Evolutionary conservation across 805 yeast species (phyloP).

Genomic region (Metschnikowia corniflorae): DNA sequence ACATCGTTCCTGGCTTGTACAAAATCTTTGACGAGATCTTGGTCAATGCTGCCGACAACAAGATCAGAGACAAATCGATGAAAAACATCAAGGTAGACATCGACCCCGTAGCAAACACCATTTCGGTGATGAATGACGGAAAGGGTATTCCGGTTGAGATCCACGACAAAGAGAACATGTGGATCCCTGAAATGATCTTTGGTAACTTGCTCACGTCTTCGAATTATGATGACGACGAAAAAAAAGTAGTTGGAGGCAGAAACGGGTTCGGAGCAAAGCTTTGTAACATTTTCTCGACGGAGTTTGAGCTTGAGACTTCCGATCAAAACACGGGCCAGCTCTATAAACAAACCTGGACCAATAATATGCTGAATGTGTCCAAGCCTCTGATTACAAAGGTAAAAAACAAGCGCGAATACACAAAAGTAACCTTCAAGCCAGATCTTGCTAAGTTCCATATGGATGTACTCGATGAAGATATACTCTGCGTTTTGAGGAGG

Average conservation of each 20-base stretch:
- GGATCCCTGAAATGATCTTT: constrained; percentile 93
- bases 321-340: constrained; percentile 59
- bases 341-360: constrained; percentile 81
- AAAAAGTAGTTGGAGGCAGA: constrained; percentile 97
- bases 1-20: constrained; percentile 91
- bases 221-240: constrained; percentile 91
- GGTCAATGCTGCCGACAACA: constrained; percentile 98
- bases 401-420: constrained; percentile 67
- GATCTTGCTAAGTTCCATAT: constrained; percentile 82
- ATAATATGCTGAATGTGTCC: constrained; percentile 77
- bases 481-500: constrained; percentile 78
- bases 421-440: constrained; percentile 84
- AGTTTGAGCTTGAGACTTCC: constrained; percentile 84
- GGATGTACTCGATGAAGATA: constrained; percentile 80
- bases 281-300: constrained; percentile 92
- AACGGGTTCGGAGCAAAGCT: constrained; percentile 97
- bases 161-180: constrained; percentile 86
- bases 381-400: constrained; percentile 67
- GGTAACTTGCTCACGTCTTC: constrained; percentile 94
- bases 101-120: constrained; percentile 66
- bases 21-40: constrained; percentile 95
- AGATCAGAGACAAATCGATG: constrained; percentile 92
- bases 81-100: constrained; percentile 79
- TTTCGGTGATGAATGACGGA: constrained; percentile 88
- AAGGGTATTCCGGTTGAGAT: constrained; percentile 93